Evolutionary conservation across 306 rosid species (phyloP), one percentile per base, ranked within the genome.

Genomic region (Astragalus glycyphyllos): DNA sequence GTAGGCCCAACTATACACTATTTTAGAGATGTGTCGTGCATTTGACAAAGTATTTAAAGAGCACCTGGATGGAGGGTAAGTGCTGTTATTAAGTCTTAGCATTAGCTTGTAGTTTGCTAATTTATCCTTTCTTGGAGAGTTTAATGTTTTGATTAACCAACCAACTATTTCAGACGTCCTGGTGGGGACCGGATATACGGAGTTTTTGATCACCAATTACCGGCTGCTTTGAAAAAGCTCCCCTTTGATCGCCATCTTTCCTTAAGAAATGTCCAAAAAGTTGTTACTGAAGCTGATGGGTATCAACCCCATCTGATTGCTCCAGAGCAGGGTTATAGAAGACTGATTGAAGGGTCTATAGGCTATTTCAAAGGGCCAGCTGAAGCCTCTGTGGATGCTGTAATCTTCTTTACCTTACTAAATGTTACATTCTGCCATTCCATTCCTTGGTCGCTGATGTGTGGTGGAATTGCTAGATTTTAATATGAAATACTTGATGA

Each of bases 321-420:
- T 75, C 99, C 99, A 40, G 99, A 95, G 65, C 99, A 95, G 85
- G 99, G 99, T 61, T 95, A 95, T 74, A 83, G 97, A 78, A 91
- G 97, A 76, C 97, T 95, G 69, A 91, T 95, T 79, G 99, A 95
- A 34, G 91, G 96, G 75, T 89, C 97, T 73, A 95, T 95, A 3
- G 74, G 94, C 77, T 91, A 84, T 76, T 95, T 95, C 82, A 95
- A 87, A 87, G 99, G 99, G 83, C 99, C 99, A 6, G 97, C 99
- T 69, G 99, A 95, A 81, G 99, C 99, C 76, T 91, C 99, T 8
- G 97, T 95, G 66, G 99, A 95, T 87, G 97, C 99, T 54, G 99
- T 95, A 91, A 79, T 77, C 58, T 80, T 80, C 77, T 61, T 71
- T 69, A 59, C 81, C 58, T 44, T 50, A 20, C 23, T 20, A 20